Base-by-base conservation (phyloP, 2,329 filamentous ascomycete genomes). In the Nemania bipapillata region DNA sequence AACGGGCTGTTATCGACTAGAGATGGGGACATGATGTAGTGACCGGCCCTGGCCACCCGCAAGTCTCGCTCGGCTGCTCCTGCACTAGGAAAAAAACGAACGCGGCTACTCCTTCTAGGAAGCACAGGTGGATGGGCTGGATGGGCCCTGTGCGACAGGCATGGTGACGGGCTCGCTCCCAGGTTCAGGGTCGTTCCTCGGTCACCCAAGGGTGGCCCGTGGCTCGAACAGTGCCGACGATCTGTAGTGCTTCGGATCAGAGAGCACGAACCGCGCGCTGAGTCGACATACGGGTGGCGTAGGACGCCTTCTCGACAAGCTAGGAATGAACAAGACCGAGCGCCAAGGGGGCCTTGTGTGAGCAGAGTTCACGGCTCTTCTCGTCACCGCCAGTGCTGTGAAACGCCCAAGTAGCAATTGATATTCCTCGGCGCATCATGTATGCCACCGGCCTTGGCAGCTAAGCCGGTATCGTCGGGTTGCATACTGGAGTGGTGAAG, bases 361-460 rank as follows among this genome's bases (percentile, higher is more conserved):
- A 63, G 63, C 59, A 71, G 56, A 64, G 24, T 47, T 52, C 50
- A 66, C 47, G 52, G 47, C 45, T 52, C 56, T 63, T 61, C 35
- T 62, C 47, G 69, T 69, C 66, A 69, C 66, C 66, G 66, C 69
- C 66, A 69, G 69, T 71, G 69, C 22, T 69, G 69, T 69, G 66
- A 59, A 69, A 71, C 69, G 47, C 50, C 54, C 66, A 69, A 61
- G 37, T 28, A 63, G 56, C 63, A 70, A 58, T 69, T 57, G 45
- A 65, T 63, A 52, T 58, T 45, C 49, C 54, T 69, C 63, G 66
- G 66, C 59, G 53, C 60, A 57, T 61, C 52, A 66, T 66, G 66
- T 70, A 69, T 63, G 66, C 65, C 69, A 66, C 63, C 66, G 69
- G 69, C 63, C 69, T 71, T 71, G 69, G 69, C 69, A 69, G 63